Evolutionary conservation across 257 asterid genomes (phyloP).

Genomic region (Salvia splendens): DNA sequence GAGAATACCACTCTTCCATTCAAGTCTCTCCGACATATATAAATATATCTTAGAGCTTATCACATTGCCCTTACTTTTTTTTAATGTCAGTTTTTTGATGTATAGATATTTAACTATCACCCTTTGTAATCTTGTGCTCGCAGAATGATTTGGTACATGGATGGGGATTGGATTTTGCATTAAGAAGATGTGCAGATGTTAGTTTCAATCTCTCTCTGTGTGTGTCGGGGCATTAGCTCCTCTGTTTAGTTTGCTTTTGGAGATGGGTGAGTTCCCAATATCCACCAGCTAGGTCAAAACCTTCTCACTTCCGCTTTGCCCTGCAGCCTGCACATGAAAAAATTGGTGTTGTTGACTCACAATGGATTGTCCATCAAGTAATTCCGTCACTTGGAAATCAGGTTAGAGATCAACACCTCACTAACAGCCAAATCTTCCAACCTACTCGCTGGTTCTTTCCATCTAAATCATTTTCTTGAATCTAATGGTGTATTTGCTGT

Average conservation of each 20-base stretch:
- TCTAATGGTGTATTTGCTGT: background rate
- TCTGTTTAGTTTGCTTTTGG: background rate
- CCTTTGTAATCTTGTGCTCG: conserved; percentile 23
- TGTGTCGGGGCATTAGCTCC: background rate
- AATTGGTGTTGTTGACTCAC: conserved; percentile 96
- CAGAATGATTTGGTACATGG: conserved; percentile 99
- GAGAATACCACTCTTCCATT: background rate
- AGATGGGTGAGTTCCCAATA: background rate
- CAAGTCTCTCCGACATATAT: background rate
- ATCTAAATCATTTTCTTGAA: background rate
- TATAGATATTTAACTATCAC: background rate
- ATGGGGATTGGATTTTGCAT: conserved; percentile 98
- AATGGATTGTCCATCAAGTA: conserved; percentile 97
- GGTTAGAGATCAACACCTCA: conserved; percentile 49
- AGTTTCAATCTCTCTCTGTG: conserved; percentile 30
- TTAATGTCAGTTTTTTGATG: too few species aligned
- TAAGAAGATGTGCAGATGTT: conserved; percentile 92
- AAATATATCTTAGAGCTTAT: background rate
- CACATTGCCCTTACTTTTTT: background rate
- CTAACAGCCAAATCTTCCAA: conserved; percentile 1
- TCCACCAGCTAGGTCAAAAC: conserved; percentile 1
- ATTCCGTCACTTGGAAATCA: conserved; percentile 98
- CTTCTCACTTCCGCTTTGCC: conserved; percentile 27
- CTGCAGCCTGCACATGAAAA: conserved; percentile 96
- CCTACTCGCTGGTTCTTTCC: conserved; percentile 1